Evolutionary conservation across 768 basidiomycete genomes (phyloP), one percentile per base, ranked within the genome.

Genomic region (Boletus subparvulus): DNA sequence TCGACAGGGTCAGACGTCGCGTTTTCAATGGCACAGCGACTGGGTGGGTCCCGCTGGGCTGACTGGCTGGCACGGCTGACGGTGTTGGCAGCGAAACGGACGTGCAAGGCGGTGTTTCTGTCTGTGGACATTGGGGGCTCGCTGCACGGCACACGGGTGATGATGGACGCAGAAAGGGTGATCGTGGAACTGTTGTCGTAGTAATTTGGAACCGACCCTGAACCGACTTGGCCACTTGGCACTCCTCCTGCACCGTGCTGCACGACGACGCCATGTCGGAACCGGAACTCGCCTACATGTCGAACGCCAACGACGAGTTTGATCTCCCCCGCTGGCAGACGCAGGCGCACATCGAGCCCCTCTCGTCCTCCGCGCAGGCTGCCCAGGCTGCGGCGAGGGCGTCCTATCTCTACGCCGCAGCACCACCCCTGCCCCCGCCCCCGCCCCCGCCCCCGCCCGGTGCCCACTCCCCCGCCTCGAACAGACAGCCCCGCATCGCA

Each of bases 251-350:
- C 21, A 21, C 21, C 21, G 21, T 21, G 21, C 21, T 21, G 21
- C 21, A 21, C 26, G 26, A 6, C 26, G 26, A 26, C 26, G 17
- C 13, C 37, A 88, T 88, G 86, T 87, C 86, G 67, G 85, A 88
- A 82, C 80, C 85, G 70, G 85, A 88, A 77, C 80, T 85, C 57
- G 80, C 79, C 63, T 87, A 85, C 82, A 88, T 89, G 78, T 78
- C 80, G 75, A 83, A 83, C 77, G 74, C 84, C 67, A 88, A 89
- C 85, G 88, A 90, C 78, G 84, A 83, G 76, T 92, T 89, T 75
- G 88, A 90, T 71, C 80, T 82, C 55, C 80, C 82, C 59, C 80
- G 80, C 66, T 82, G 79, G 80, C 79, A 78, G 61, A 77, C 79
- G 14, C 78, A 78, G 67, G 67, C 74, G 35, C 69, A 72, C 42